phyloP scores from a whole-genome alignment of 305 asterid species.

The Fraxinus albicans region DNA sequence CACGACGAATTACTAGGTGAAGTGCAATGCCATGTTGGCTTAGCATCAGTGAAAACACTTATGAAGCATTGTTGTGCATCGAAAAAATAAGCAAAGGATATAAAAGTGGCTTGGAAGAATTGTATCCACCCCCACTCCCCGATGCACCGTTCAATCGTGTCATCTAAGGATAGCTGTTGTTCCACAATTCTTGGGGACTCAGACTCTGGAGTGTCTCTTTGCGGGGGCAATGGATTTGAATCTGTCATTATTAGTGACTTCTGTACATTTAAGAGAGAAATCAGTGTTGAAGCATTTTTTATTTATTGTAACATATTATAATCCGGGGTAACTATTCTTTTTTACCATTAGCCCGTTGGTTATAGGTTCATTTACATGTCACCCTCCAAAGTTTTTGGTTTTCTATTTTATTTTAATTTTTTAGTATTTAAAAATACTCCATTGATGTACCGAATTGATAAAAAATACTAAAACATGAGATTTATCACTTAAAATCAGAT shows the following conservation, averaged over 20 bases:
- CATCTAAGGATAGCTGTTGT: constrained; percentile 34
- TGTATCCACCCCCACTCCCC: constrained; percentile 47
- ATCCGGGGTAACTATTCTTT: too few relatives aligned
- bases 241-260: constrained; percentile 24
- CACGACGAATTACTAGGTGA: neutral
- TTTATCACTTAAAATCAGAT: too few relatives aligned
- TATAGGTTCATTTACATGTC: too few relatives aligned
- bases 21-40: constrained; percentile 47
- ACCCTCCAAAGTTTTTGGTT: too few relatives aligned
- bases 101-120: constrained; percentile 34
- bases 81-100: constrained; percentile 47
- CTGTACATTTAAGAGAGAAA: too few relatives aligned
- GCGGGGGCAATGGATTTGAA: constrained; percentile 25
- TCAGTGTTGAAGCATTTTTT: too few relatives aligned
- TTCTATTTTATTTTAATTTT: too few relatives aligned
- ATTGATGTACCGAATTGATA: too few relatives aligned
- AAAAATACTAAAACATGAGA: too few relatives aligned
- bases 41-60: constrained; percentile 48
- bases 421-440: too few relatives aligned
- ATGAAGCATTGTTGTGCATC: constrained; percentile 58
- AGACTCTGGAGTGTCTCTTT: neutral
- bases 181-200: neutral
- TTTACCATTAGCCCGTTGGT: too few relatives aligned
- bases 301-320: too few relatives aligned
- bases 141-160: constrained; percentile 43